These are phyloP conservation scores for Coffea eugenioides DNA, from an alignment of 257 asterid genomes.

Conservation along the genomic window DNA sequence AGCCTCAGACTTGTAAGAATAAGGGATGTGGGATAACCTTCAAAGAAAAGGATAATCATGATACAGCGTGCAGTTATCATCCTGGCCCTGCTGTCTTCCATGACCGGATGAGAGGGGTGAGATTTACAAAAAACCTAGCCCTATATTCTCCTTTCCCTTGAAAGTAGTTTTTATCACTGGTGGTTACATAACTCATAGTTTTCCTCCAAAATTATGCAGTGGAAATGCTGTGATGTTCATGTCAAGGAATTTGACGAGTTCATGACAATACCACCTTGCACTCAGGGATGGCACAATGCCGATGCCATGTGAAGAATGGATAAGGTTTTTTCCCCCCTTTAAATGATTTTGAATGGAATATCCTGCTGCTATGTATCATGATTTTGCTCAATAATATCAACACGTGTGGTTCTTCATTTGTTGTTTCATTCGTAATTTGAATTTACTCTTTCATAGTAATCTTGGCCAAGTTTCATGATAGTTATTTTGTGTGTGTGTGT, in stretches of 20 bases:
- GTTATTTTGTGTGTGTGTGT: not conserved
- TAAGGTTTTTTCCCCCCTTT: not conserved
- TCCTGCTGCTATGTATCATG: not conserved
- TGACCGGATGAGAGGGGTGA: slow-evolving; percentile 91
- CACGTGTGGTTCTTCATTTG: not conserved
- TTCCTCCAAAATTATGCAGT: slow-evolving; percentile 39
- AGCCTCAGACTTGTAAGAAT: slow-evolving; percentile 74
- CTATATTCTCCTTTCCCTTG: not conserved
- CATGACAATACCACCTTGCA: slow-evolving; percentile 74
- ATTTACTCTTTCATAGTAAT: not conserved
- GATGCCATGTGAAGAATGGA: slow-evolving; percentile 25
- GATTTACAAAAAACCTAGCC: slow-evolving; percentile 12
- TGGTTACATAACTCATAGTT: not conserved
- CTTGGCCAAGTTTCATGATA: not conserved
- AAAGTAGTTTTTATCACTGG: not conserved
- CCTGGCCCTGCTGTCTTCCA: slow-evolving; percentile 94
- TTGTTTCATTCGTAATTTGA: not conserved
- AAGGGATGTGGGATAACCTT: slow-evolving; percentile 77
- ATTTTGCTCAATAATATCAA: not conserved
- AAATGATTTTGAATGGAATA: not conserved
- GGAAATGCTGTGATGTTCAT: slow-evolving; percentile 92
- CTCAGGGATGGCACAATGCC: slow-evolving; percentile 92
- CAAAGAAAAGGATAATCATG: slow-evolving; percentile 84
- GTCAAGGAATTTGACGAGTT: slow-evolving; percentile 91
- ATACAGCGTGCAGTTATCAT: slow-evolving; percentile 77